Percentiles rank a stretch among this genome's conserved stretches.
Evolutionary conservation across 2,329 filamentous ascomycete genomes (phyloP).

Genomic region (Alternaria brassicicola): DNA sequence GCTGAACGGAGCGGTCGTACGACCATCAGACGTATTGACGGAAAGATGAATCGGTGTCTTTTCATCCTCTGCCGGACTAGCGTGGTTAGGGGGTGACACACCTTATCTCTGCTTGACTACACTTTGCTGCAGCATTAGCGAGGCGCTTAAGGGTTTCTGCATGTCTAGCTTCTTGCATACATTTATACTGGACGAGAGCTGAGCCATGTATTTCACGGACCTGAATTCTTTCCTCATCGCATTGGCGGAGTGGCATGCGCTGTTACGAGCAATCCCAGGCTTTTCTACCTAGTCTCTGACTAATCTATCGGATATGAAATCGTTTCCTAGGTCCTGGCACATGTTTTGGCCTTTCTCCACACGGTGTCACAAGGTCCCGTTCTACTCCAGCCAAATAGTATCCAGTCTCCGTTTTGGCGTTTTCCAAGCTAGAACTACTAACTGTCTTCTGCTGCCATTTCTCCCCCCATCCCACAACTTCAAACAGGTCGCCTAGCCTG

Average conservation of each 20-base stretch:
- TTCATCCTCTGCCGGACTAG: neutral
- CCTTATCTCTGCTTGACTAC: too few relatives aligned
- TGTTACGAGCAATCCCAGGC: neutral
- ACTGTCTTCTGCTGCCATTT: neutral
- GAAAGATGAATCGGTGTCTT: neutral
- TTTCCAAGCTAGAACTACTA: neutral
- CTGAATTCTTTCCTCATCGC: neutral
- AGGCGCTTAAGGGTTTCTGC: too few relatives aligned
- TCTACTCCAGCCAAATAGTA: neutral
- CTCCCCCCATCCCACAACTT: neutral
- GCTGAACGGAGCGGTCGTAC: neutral
- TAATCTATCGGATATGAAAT: neutral
- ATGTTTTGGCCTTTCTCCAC: neutral
- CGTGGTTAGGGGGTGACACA: too few relatives aligned
- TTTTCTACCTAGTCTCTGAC: neutral
- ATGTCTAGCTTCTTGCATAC: too few relatives aligned
- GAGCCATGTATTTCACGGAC: too few relatives aligned
- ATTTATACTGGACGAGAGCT: too few relatives aligned
- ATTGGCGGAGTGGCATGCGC: neutral
- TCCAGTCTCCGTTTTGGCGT: neutral
- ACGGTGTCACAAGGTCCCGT: too few relatives aligned
- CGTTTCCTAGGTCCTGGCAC: neutral
- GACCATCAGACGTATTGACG: neutral
- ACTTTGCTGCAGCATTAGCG: too few relatives aligned
- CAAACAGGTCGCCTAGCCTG: neutral